phyloP scores from a whole-genome alignment of 1,139 yeast species.

The Scheffersomyces illinoinensis region DNA sequence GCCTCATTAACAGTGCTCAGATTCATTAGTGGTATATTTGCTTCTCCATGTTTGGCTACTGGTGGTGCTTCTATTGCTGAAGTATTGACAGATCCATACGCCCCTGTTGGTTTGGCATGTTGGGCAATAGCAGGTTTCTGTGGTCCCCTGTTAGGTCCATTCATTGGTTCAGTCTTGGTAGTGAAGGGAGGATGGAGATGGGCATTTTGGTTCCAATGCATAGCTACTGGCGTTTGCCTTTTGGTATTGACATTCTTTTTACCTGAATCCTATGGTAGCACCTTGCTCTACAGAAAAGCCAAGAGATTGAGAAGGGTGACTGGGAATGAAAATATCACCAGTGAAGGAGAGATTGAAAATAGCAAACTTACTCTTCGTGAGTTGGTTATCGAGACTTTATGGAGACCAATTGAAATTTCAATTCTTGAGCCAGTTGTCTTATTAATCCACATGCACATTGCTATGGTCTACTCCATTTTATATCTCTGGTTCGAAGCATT shows the following conservation, averaged over 20 bases:
- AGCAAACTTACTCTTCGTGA: constrained; percentile 25
- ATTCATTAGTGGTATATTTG: constrained; percentile 30
- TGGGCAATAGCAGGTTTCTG: constrained; percentile 35
- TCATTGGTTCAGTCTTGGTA: constrained; percentile 29
- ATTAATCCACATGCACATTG: constrained; percentile 30
- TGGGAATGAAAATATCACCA: constrained; percentile 39
- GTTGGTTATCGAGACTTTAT: constrained; percentile 21
- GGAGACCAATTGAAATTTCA: constrained; percentile 34
- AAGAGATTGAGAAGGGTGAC: constrained; percentile 45
- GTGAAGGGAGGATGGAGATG: constrained; percentile 41
- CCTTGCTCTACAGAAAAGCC: constrained; percentile 50
- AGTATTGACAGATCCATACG: constrained; percentile 21
- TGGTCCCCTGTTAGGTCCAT: constrained; percentile 38
- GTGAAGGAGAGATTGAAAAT: constrained; percentile 44
- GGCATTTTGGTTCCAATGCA: constrained; percentile 45
- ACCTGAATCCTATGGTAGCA: constrained; percentile 53
- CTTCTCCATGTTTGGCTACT: constrained; percentile 29
- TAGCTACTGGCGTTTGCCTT: constrained; percentile 35
- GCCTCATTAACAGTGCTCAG: constrained; percentile 26
- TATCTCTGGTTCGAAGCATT: constrained; percentile 38
- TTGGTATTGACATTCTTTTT: constrained; percentile 34
- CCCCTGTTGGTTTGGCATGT: constrained; percentile 27
- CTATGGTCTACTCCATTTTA: constrained; percentile 29
- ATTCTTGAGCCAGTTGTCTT: constrained; percentile 35
- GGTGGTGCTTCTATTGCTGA: constrained; percentile 35